phyloP scores from a whole-genome alignment of 2,329 filamentous ascomycete genomes.

The Penicillium sp. region DNA sequence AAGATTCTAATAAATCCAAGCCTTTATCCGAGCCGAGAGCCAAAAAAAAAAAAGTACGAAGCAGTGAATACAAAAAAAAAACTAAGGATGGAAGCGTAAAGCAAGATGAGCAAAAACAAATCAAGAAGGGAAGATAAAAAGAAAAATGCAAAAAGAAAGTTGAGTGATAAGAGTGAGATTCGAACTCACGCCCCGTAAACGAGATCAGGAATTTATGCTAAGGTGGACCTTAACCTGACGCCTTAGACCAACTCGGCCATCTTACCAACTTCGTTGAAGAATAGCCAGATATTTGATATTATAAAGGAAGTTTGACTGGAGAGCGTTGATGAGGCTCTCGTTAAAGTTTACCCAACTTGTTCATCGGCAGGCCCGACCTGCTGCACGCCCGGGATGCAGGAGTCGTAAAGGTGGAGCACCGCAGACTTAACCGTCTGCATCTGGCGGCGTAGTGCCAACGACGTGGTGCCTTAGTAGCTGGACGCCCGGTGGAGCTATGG shows the following conservation, averaged over 20 bases:
- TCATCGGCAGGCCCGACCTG: background rate
- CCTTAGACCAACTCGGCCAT: conserved; percentile 31
- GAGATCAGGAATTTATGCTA: conserved; percentile 20
- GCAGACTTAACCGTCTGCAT: background rate
- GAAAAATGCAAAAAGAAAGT: conserved; percentile 6
- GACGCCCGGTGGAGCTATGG: background rate
- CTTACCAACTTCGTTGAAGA: conserved; percentile 15
- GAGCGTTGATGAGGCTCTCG: background rate
- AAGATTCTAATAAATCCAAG: no score
- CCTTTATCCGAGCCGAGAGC: no score
- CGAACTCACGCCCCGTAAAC: conserved; percentile 18
- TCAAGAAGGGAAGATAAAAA: background rate
- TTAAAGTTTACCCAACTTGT: background rate
- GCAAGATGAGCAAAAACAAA: no score
- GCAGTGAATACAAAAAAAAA: background rate
- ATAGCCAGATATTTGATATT: background rate
- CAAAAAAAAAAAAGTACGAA: no score
- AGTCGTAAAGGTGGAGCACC: conserved; percentile 2
- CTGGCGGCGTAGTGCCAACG: background rate
- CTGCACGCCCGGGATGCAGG: background rate
- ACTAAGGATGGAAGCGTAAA: no score
- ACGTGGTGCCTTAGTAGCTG: background rate
- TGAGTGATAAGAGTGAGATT: conserved; percentile 19
- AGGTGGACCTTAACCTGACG: conserved; percentile 29
- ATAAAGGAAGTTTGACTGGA: background rate